Evolutionary conservation across 495 filamentous ascomycete species (phyloP).

Genomic region (Choiromyces venosus): DNA sequence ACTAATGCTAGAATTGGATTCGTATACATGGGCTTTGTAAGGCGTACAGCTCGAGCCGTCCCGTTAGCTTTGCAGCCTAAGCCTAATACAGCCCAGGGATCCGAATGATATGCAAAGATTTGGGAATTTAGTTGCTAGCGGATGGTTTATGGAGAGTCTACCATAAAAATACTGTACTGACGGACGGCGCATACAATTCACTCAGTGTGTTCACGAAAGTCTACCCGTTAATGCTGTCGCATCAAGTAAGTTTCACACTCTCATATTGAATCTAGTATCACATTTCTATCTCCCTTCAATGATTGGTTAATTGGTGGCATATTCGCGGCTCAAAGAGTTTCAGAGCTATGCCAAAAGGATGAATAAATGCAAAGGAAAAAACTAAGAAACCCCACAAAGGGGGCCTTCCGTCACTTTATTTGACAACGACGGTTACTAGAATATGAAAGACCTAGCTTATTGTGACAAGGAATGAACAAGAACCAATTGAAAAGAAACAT

Average conservation of each 20-base stretch:
- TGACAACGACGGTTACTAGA: neutral
- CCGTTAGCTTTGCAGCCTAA: neutral
- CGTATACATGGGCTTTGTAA: neutral
- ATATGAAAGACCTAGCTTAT: neutral
- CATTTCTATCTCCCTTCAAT: neutral
- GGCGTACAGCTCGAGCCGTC: neutral
- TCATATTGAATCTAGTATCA: neutral
- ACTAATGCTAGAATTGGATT: neutral
- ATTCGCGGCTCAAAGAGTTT: neutral
- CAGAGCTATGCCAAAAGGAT: neutral
- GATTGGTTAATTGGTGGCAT: neutral
- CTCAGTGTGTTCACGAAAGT: neutral
- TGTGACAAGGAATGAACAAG: neutral
- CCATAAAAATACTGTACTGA: too few relatives aligned
- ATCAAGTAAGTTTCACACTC: neutral
- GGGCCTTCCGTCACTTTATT: neutral
- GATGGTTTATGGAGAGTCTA: neutral
- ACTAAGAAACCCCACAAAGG: neutral
- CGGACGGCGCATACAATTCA: neutral
- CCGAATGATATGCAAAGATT: neutral
- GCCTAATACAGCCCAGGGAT: neutral
- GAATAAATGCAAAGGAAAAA: neutral
- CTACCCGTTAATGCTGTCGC: neutral
- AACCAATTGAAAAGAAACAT: conserved; percentile 3
- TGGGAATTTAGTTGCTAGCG: neutral